Evolutionary conservation across 768 basidiomycete genomes (phyloP), one percentile per base, ranked within the genome.

Genomic region (Amanita pallidorosea): DNA sequence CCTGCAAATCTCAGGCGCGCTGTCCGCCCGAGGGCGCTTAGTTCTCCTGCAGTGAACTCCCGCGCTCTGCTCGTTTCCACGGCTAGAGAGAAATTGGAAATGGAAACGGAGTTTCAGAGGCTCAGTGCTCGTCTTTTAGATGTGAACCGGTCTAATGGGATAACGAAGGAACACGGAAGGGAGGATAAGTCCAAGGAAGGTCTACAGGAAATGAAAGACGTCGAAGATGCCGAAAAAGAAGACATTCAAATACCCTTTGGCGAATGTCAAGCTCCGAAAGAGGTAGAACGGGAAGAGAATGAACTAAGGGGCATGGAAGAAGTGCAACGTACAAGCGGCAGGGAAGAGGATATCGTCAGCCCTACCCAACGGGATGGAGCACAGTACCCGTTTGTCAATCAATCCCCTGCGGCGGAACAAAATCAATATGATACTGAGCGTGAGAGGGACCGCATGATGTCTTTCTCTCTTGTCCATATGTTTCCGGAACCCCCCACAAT

Each of bases 21-120:
- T 3, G 33, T 33, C 23, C 56, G 20, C 60, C 7, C 11, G 15
- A 43, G 71, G 34, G 60, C 67, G 9, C 44, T 66, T 6, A 73
- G 72, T 54, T 67, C 70, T 8, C 73, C 72, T 22, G 67, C 66
- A 33, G 13, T 13, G 33, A 73, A 71, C 54, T 67, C 70, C 12
- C 73, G 71, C 25, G 68, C 66, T 47, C 56, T 70, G 5, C 51
- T 65, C n/a, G 56, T 61, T 25, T 63, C 65, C 0, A 48, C 15
- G 34, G 38, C 49, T 7, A 36, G 22, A 13, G 50, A 51, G 17
- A 48, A 51, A 23, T n/a, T 51, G 41, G 41, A 37, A 31, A 44
- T 34, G 34, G 41, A 31, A 29, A 20, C 17, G 25, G 41, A 51
- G 17, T 20, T 44, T 4, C 33, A 35, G 23, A 35, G 22, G 34